Base-by-base conservation (phyloP, 2,329 filamentous ascomycete species). In the Trichophyton schoenleinii region DNA sequence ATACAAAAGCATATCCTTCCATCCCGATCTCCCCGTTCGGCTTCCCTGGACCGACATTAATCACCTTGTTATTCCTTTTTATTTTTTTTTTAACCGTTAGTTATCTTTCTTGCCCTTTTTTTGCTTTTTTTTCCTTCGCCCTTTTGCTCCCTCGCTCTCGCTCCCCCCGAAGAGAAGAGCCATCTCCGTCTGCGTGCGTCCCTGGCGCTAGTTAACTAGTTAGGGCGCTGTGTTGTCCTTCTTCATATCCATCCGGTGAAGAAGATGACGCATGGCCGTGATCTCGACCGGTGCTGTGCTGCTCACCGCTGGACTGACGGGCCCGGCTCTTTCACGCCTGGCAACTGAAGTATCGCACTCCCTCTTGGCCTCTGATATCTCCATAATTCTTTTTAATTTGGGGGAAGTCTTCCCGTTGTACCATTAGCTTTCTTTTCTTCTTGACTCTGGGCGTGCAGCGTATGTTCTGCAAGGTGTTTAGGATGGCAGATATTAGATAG, bases 11-110 rank as follows among this genome's bases (percentile, higher is more conserved):
- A 49, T 49, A 49, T 49, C 20, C 46, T 49, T 49, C 49, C 49
- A 55, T 36, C 31, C 49, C 31, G 49, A 55, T 36, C 49, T 55
- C 49, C 49, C 31, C 49, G 49, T 36, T 55, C 49, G 49, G 49
- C 31, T 36, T n/a, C n/a, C 28, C 20, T 49, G 46, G n/a, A 6
- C 49, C 49, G 49, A 55, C 8, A 49, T 28, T 49, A 55, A 55
- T 55, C 15, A 34, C 15, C 15, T 18, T 18, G 15, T 36, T 34
- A 28, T 53, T 22, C 20, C 8, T 13, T 36, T 36, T 38, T 38
- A 0, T 7, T 18, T 28, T 44, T 58, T 55, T 15, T 53, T n/a
- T 1, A 34, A 34, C 49, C 49, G 49, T 58, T 58, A 28, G 5
- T 6, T 28, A 31, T 31, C 7, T 31, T 7, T 7, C 28, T 31